phyloP scores from a whole-genome alignment of 139 green algal species.

The Micromonas commoda region DNA sequence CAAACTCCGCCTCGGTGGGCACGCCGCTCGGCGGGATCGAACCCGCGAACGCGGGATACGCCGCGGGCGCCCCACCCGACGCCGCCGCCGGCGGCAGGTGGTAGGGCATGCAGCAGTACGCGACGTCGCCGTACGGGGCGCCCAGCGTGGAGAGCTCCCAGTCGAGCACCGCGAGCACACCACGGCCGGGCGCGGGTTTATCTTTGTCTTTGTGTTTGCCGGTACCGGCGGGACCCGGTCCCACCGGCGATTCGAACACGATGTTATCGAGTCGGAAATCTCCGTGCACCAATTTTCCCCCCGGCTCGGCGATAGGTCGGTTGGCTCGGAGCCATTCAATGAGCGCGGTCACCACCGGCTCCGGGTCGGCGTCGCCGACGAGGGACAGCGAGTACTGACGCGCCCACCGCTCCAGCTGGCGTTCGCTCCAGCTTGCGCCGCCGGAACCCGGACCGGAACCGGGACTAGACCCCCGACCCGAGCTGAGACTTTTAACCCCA shows the following conservation, averaged over 20 bases:
- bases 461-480: slow-evolving; percentile 75
- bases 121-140: slow-evolving; percentile 65
- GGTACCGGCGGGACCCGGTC: too few relatives aligned
- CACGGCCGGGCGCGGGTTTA: background rate
- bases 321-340: slow-evolving; percentile 61
- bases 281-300: slow-evolving; percentile 58
- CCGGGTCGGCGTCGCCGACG: slow-evolving; percentile 36
- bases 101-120: slow-evolving; percentile 78
- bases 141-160: slow-evolving; percentile 98
- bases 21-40: slow-evolving; percentile 47
- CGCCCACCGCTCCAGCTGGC: background rate
- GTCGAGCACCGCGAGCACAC: slow-evolving; percentile 74
- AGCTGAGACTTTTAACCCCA: slow-evolving; percentile 5
- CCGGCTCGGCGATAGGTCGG: slow-evolving; percentile 47
- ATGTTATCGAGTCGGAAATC: slow-evolving; percentile 96
- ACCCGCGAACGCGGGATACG: slow-evolving; percentile 6
- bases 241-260: too few relatives aligned
- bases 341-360: slow-evolving; percentile 61
- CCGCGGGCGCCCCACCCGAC: background rate
- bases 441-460: slow-evolving; percentile 39
- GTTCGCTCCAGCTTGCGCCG: slow-evolving; percentile 1
- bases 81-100: slow-evolving; percentile 11
- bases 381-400: background rate
- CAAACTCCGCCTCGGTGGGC: slow-evolving; percentile 64
- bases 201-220: too few relatives aligned